Evolutionary conservation across 2,329 filamentous ascomycete genomes (phyloP).

Genomic region (Neonectria neomacrospora): DNA sequence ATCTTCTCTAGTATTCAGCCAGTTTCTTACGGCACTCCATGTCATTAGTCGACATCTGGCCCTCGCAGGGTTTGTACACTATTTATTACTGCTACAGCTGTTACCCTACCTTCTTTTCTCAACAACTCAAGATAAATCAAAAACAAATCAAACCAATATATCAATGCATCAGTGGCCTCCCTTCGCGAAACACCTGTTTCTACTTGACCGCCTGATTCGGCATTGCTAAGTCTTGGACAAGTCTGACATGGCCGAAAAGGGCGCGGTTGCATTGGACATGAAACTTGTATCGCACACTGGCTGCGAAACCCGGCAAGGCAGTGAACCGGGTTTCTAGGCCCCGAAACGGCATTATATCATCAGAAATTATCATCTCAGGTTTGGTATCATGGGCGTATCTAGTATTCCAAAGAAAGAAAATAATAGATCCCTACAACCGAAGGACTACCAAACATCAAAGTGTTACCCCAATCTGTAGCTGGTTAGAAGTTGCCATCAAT

Average conservation of each 20-base stretch:
- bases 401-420: constrained; percentile 16
- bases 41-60: constrained; percentile 42
- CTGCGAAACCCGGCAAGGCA: constrained; percentile 26
- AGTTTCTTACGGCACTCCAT: constrained; percentile 36
- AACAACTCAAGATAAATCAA: background rate
- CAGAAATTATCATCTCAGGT: constrained; percentile 19
- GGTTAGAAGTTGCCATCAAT: constrained; percentile 19
- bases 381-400: constrained; percentile 38
- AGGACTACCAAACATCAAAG: constrained; percentile 25
- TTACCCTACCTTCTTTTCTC: constrained; percentile 9
- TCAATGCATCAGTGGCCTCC: background rate
- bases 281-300: constrained; percentile 34
- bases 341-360: constrained; percentile 2
- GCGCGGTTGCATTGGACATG: constrained; percentile 32
- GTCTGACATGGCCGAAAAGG: constrained; percentile 18
- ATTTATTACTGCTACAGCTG: constrained; percentile 5
- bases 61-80: constrained; percentile 34
- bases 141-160: background rate
- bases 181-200: background rate
- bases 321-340: constrained; percentile 17
- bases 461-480: constrained; percentile 15
- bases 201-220: background rate
- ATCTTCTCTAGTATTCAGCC: constrained; percentile 36
- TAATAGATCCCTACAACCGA: constrained; percentile 1
- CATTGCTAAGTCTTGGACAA: constrained; percentile 1